Evolutionary conservation across 2,329 filamentous ascomycete species (phyloP).

Genomic region (Herpotrichia juniperi): DNA sequence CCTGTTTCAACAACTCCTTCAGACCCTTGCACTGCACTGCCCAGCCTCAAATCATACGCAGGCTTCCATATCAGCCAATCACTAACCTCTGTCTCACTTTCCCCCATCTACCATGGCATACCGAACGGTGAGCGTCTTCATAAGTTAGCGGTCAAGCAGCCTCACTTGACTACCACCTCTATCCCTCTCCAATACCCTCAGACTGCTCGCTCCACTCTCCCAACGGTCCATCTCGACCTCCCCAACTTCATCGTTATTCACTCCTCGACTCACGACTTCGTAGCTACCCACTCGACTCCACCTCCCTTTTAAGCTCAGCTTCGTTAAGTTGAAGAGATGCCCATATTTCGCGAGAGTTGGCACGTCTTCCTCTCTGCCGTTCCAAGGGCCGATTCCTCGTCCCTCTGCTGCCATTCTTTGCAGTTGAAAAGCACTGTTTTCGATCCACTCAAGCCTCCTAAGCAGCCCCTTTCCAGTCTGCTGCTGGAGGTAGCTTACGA

Average conservation of each 20-base stretch:
- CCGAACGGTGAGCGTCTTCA: too few relatives aligned
- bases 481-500: constrained; percentile 9
- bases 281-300: constrained; percentile 2
- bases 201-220: neutral
- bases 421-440: constrained; percentile 6
- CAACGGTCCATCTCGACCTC: neutral
- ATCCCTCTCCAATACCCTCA: too few relatives aligned
- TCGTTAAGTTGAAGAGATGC: constrained; percentile 9
- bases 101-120: too few relatives aligned
- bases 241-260: neutral
- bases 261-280: neutral
- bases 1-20: too few relatives aligned
- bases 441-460: constrained; percentile 11
- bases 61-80: too few relatives aligned
- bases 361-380: constrained; percentile 4
- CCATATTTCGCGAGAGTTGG: constrained; percentile 2
- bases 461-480: constrained; percentile 6
- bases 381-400: constrained; percentile 10
- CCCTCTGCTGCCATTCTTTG: constrained; percentile 13
- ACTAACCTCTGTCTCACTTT: too few relatives aligned
- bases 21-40: too few relatives aligned
- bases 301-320: constrained; percentile 3
- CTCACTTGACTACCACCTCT: too few relatives aligned
- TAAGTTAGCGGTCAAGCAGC: too few relatives aligned
- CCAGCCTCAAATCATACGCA: too few relatives aligned